Evolutionary conservation across 192 early-diverging fungal genomes (phyloP), one percentile per base, ranked within the genome.

Genomic region (Chytriomyces hyalinus): DNA sequence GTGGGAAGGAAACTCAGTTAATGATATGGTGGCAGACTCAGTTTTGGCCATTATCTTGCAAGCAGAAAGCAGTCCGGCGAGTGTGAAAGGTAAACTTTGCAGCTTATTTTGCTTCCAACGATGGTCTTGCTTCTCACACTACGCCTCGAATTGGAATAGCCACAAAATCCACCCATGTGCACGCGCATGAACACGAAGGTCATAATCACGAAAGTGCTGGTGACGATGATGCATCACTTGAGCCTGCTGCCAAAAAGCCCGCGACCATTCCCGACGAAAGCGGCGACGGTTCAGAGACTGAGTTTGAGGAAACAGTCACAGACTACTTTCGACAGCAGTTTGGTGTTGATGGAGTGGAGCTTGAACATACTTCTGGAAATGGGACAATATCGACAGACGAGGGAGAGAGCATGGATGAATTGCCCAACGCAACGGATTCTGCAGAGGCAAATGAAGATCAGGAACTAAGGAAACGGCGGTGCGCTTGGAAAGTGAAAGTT

Each of bases 1-100:
- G 80, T 99, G 97, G 97, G 88, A 92, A 46, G 92, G 96, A 61
- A 92, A 94, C 80, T 83, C 91, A 36, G 89, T 96, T 78, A 97
- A 95, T 73, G 97, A 99, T 81, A 95, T 97, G 92, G 90, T 98
- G 1, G 97, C 96, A 6, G 97, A 99, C 73, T 94, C 97, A 49
- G 91, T 97, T 6, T 75, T 97, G 17, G 94, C 94, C 0, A 87
- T 97, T 36, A 86, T 97, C 17, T 62, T 94, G 59, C 92, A 93
- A 71, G 92, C 94, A 61, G 97, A 95, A 64, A 90, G 88, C 50
- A 92, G 91, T 75, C 95, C 94, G 26, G 95, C 96, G 0, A 93
- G 92, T 67, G 96, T 98, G 20, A 97, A 96, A 82, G 83, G 85
- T 88, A 60, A 65, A 24, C 26, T 0, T 22, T 6, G n/a, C 36